A percentile compares a stretch with the other conserved stretches of the same genome.
phyloP scores from a whole-genome alignment of 805 yeast species.

The Ogataea siamensis region DNA sequence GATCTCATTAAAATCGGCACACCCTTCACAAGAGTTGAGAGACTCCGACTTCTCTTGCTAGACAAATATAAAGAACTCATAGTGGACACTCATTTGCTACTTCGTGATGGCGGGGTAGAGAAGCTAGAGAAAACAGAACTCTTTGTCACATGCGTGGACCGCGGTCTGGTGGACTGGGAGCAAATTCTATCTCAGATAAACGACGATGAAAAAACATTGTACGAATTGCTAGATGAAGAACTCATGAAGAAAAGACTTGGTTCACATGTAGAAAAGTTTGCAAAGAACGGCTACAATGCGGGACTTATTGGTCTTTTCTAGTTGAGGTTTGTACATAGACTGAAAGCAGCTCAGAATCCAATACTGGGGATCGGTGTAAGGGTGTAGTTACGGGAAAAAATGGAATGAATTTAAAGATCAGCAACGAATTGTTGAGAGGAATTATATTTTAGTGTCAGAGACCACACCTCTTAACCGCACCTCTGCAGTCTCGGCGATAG shows the following conservation, averaged over 20 bases:
- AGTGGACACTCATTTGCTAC: conserved; percentile 51
- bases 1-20: conserved; percentile 35
- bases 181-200: conserved; percentile 8
- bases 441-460: background rate
- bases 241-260: conserved; percentile 18
- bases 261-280: conserved; percentile 17
- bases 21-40: conserved; percentile 31
- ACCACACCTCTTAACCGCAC: background rate
- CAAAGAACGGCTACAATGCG: conserved; percentile 12
- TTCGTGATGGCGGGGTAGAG: conserved; percentile 46
- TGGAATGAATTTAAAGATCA: conserved; percentile 11
- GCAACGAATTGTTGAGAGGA: conserved; percentile 6
- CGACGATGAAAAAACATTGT: conserved; percentile 10
- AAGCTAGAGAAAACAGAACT: conserved; percentile 49
- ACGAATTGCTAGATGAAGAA: conserved; percentile 20
- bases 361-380: conserved; percentile 10
- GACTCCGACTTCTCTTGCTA: conserved; percentile 37
- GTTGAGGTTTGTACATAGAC: background rate
- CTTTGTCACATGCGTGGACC: conserved; percentile 50
- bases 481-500: background rate
- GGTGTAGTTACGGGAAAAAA: conserved; percentile 18
- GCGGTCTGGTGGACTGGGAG: conserved; percentile 48
- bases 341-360: too few relatives aligned
- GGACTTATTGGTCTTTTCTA: conserved; percentile 21
- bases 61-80: conserved; percentile 42